A percentile compares a stretch with the other conserved stretches of the same genome.
phyloP scores from a whole-genome alignment of 495 filamentous ascomycete genomes.

The Zalerion maritima region DNA sequence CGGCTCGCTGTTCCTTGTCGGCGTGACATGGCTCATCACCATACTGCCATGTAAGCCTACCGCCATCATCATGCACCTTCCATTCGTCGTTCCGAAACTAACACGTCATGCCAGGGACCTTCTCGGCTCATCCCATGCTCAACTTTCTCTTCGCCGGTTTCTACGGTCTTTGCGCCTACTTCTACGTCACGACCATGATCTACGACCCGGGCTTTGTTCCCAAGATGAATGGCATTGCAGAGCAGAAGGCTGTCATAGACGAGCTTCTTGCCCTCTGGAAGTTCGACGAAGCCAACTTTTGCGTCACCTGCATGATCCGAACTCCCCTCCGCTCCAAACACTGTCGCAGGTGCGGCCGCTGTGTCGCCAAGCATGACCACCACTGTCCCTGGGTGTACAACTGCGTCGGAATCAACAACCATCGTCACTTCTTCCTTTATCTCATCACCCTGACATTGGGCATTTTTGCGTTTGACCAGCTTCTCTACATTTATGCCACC shows the following conservation, averaged over 20 bases:
- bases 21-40: constrained; percentile 53
- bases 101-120: constrained; percentile 38
- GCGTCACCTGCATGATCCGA: constrained; percentile 82
- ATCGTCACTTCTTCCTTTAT: constrained; percentile 89
- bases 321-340: constrained; percentile 90
- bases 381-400: constrained; percentile 98
- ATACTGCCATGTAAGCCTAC: constrained; percentile 40
- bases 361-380: constrained; percentile 92
- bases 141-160: constrained; percentile 60
- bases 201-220: constrained; percentile 92
- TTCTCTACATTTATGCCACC: constrained; percentile 17
- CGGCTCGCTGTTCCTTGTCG: constrained; percentile 71
- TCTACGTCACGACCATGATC: constrained; percentile 72
- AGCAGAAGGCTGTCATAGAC: constrained; percentile 77
- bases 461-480: constrained; percentile 45
- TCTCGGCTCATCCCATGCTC: constrained; percentile 44
- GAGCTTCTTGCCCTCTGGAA: constrained; percentile 71
- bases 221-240: constrained; percentile 70
- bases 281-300: constrained; percentile 91
- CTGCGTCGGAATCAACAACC: constrained; percentile 87
- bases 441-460: constrained; percentile 61
- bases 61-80: not conserved
- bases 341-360: constrained; percentile 78
- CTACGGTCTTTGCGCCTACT: constrained; percentile 57
- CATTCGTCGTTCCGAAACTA: constrained; percentile 3